Evolutionary conservation across 495 filamentous ascomycete species (phyloP), one percentile per base, ranked within the genome.

Genomic region (Daldinia vernicosa): DNA sequence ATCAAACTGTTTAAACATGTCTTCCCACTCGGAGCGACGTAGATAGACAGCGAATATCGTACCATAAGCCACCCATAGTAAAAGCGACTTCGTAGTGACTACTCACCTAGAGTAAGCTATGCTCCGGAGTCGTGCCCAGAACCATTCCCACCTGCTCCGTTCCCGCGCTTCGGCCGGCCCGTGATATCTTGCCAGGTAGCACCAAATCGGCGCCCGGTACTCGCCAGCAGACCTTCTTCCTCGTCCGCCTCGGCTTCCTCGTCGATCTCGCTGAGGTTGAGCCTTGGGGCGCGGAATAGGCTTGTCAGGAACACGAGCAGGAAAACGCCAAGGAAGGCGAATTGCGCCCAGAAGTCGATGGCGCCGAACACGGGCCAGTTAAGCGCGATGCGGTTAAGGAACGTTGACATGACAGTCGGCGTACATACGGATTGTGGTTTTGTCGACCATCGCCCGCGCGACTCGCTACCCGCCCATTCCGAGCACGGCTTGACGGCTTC

Each of bases 351-450:
- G 81, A 98, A 99, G 65, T 91, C 86, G 12, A 98, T 83, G 35
- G 88, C 91, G n/a, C 95, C 95, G 79, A 99, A 97, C 75, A 97
- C 92, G 15, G 96, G 95, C 84, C 93, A 99, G 80, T 95, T 95
- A 67, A 98, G 82, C n/a, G 92, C 96, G 39, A 98, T 86, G 32
- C 94, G 89, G 77, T 99, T 97, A 60, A 98, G 82, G 81, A 99
- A 97, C 0, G 92, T 97, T 62, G 91, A 94, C 71, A 91, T 90
- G 52, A 98, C 89, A 51, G 87, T 95, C 0, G 95, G 93, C 15
- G 93, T 98, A 83, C 95, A 99, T 12, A 97, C 89, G 65, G 87
- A 84, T 54, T 86, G 85, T 11, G 92, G 90, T 24, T 32, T 82
- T 81, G n/a, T 84, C 77, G 66, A 43, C 56, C 37, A 60, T 9